These are phyloP conservation scores for Ustilago curta DNA, from an alignment of 1,284 basidiomycete genomes.

Conservation along the genomic window DNA sequence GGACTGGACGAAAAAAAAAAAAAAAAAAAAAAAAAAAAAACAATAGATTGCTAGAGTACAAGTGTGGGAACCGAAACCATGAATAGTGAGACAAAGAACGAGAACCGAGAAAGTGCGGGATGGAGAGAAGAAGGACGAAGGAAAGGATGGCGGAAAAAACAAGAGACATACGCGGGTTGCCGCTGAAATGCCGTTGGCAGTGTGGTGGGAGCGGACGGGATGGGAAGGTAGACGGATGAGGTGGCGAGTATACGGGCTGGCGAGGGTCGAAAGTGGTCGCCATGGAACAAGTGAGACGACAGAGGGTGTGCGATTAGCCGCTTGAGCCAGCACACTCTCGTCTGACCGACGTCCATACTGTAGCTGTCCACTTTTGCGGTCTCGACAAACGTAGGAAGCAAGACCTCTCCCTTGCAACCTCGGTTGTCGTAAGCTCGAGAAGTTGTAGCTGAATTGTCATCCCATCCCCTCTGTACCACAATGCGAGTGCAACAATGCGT, in stretches of 20 bases:
- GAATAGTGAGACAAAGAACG: slow-evolving; percentile 10
- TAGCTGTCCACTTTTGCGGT: slow-evolving; percentile 3
- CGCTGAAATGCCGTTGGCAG: slow-evolving; percentile 41
- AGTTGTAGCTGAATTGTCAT: slow-evolving; percentile 9
- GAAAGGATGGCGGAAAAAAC: not conserved
- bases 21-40: no score
- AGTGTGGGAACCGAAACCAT: slow-evolving; percentile 11
- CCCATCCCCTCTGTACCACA: slow-evolving; percentile 36
- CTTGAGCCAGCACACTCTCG: no score
- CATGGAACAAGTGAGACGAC: not conserved
- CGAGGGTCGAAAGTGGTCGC: not conserved
- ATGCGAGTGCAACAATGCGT: not conserved
- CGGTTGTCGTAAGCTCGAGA: not conserved
- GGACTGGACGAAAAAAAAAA: not conserved
- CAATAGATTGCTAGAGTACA: slow-evolving; percentile 11
- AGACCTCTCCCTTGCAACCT: slow-evolving; percentile 32
- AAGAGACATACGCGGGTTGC: slow-evolving; percentile 47
- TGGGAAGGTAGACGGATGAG: slow-evolving; percentile 4
- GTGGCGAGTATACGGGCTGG: not conserved
- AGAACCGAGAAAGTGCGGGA: not conserved
- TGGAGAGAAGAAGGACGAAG: not conserved
- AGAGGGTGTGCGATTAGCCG: slow-evolving; percentile 10
- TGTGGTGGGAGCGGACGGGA: not conserved
- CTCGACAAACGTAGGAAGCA: not conserved
- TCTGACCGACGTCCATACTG: not conserved